These are phyloP conservation scores for Stephanodiscus minutulus DNA, from an alignment of 108 stramenopile species.

Conservation along the genomic window DNA sequence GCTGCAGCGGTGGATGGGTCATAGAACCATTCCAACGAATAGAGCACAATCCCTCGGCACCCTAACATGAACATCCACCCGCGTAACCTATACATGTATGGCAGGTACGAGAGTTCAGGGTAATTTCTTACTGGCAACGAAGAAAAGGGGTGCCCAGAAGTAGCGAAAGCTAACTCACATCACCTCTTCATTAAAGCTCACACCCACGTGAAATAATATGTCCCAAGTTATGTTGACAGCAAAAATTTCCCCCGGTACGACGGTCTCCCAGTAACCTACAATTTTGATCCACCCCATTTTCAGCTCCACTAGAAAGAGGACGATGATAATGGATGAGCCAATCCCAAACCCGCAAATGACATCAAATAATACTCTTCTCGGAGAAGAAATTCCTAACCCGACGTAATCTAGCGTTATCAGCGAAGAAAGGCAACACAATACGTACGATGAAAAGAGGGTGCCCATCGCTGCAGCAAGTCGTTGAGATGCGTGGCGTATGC, in stretches of 20 bases:
- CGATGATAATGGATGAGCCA: conserved; percentile 31
- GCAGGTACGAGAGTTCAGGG: neutral
- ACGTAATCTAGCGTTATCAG: conserved; percentile 21
- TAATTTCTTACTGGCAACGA: no score
- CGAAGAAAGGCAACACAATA: no score
- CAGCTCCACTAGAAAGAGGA: conserved; percentile 28
- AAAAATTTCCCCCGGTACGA: conserved; percentile 20
- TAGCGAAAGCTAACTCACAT: conserved; percentile 14
- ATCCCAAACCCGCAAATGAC: conserved; percentile 26
- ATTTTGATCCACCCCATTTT: conserved; percentile 38
- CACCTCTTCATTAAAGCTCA: conserved; percentile 49
- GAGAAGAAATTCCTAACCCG: conserved; percentile 11
- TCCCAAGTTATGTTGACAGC: conserved; percentile 42
- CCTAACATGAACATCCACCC: conserved; percentile 45
- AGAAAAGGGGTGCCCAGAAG: neutral
- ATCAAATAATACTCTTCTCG: conserved; percentile 15
- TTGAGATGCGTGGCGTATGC: no score
- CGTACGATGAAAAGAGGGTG: no score
- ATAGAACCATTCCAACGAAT: conserved; percentile 14
- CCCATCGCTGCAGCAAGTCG: no score
- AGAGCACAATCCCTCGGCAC: conserved; percentile 3
- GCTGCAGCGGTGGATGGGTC: conserved; percentile 1
- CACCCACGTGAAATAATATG: conserved; percentile 40
- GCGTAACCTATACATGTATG: conserved; percentile 10
- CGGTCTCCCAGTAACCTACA: conserved; percentile 36